Evolutionary conservation across 2,329 filamentous ascomycete genomes (phyloP).

Genomic region (Talaromyces amestolkiae): DNA sequence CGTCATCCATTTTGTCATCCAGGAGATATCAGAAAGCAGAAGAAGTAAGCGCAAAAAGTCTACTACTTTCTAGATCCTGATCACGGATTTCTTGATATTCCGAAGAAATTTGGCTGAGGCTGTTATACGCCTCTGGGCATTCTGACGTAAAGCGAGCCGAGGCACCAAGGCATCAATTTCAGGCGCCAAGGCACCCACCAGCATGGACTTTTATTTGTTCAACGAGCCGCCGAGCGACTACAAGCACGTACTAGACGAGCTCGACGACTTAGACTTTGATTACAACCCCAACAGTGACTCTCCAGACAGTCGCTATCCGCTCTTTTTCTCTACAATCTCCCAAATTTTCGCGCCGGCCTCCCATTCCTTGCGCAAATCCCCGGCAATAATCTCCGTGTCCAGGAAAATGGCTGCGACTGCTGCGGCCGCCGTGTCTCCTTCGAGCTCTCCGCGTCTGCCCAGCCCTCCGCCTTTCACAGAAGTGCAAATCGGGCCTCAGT

Average conservation of each 20-base stretch:
- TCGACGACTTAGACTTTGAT: constrained; percentile 18
- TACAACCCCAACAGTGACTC: background rate
- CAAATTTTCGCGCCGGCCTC: constrained; percentile 40
- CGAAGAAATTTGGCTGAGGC: background rate
- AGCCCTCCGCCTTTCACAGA: constrained; percentile 93
- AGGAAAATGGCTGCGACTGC: constrained; percentile 36
- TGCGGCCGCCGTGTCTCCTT: constrained; percentile 47
- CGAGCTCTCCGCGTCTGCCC: constrained; percentile 86
- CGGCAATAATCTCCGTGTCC: constrained; percentile 15
- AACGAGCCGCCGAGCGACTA: constrained; percentile 14
- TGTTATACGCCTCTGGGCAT: background rate
- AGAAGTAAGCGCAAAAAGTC: no score
- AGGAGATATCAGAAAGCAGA: background rate
- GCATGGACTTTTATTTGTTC: constrained; percentile 20
- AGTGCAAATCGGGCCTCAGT: constrained; percentile 81
- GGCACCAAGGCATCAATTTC: background rate
- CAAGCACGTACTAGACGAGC: constrained; percentile 10
- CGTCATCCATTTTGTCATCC: constrained; percentile 35
- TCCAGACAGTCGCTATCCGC: constrained; percentile 7
- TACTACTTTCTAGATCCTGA: no score
- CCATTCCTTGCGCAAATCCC: background rate
- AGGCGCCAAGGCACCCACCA: constrained; percentile 7
- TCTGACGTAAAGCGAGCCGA: constrained; percentile 11
- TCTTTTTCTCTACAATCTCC: constrained; percentile 6
- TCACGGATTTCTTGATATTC: background rate